Evolutionary conservation across 2,329 filamentous ascomycete genomes (phyloP), one percentile per base, ranked within the genome.

Genomic region (Aspergillus sp.): DNA sequence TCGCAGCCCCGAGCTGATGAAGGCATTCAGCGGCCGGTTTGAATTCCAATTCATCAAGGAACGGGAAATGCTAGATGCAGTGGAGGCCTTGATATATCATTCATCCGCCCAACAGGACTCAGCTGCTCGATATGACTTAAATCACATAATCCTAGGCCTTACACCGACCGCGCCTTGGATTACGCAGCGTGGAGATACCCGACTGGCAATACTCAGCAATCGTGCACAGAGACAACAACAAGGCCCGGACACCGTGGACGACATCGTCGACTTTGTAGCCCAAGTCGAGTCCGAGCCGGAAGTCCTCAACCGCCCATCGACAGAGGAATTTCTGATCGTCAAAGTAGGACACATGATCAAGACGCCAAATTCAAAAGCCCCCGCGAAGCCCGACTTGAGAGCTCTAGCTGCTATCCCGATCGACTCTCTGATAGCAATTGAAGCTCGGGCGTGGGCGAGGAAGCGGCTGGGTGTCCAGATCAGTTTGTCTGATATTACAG

Each of bases 391-490:
- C 1, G 34, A 51, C 12, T 2, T 56, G 15, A 45, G 44, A 5
- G 24, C 46, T 1, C 5, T 56, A 7, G 30, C 20, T n/a, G 24
- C 24, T 9, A 47, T 56, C 1, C 22, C 37, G 3, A 45, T 56
- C 20, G 54, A 56, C 46, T 56, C 54, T 20, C 40, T 56, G 2
- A 41, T 51, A 6, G 54, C 54, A 5, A 51, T 56, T n/a, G 54
- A 56, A 30, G 37, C 42, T 7, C 17, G 49, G 37, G 53, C 53
- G 4, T 56, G 53, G 53, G 44, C 45, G 15, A 48, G 53, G 37
- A 46, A 40, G 19, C 20, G 37, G 5, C 53, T 56, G 3, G 53
- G 53, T 7, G 27, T 56, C 11, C 42, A 56, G 27, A 47, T 50
- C 12, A 34, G 15, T 42, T 15, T 50, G 24, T 17, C 53, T 5